Evolutionary conservation across 2,329 filamentous ascomycete genomes (phyloP).

Genomic region (Pseudogymnoascus sp.): DNA sequence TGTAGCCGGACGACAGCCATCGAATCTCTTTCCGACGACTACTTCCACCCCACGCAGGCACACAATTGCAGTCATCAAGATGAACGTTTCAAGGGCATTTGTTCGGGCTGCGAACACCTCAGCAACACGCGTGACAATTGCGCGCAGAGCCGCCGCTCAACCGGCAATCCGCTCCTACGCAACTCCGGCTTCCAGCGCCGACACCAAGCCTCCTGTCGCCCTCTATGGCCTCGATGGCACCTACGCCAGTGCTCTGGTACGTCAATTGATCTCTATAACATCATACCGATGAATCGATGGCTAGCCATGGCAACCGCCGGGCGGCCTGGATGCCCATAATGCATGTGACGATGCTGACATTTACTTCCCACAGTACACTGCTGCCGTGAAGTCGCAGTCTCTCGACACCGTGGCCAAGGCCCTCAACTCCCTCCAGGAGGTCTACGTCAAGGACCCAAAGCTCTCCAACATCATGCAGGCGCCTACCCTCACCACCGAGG

Average conservation of each 20-base stretch:
- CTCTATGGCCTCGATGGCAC: constrained; percentile 96
- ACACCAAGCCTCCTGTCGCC: constrained; percentile 75
- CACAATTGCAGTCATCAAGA: constrained; percentile 25
- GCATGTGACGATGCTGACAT: constrained; percentile 5
- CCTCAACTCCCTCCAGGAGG: constrained; percentile 58
- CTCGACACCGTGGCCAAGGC: constrained; percentile 82
- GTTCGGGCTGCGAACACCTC: constrained; percentile 25
- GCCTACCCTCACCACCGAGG: constrained; percentile 66
- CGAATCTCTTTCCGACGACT: constrained; percentile 11
- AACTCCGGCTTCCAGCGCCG: constrained; percentile 45
- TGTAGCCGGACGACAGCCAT: constrained; percentile 12
- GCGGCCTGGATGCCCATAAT: not conserved
- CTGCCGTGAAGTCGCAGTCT: constrained; percentile 75
- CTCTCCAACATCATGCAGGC: constrained; percentile 66
- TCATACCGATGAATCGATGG: not conserved
- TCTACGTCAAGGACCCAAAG: constrained; percentile 78
- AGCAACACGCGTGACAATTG: constrained; percentile 22
- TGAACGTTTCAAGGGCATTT: constrained; percentile 26
- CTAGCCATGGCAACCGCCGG: not conserved
- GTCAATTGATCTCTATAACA: constrained; percentile 28
- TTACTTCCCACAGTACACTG: constrained; percentile 66
- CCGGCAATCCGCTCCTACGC: constrained; percentile 68
- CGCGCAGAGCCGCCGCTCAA: constrained; percentile 42
- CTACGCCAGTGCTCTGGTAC: constrained; percentile 96
- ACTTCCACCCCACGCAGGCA: constrained; percentile 15